Percentiles rank a stretch among this genome's conserved stretches.
These are phyloP conservation scores for Ustilago shanxiensis DNA, from an alignment of 1,284 basidiomycete genomes.

Conservation along the genomic window DNA sequence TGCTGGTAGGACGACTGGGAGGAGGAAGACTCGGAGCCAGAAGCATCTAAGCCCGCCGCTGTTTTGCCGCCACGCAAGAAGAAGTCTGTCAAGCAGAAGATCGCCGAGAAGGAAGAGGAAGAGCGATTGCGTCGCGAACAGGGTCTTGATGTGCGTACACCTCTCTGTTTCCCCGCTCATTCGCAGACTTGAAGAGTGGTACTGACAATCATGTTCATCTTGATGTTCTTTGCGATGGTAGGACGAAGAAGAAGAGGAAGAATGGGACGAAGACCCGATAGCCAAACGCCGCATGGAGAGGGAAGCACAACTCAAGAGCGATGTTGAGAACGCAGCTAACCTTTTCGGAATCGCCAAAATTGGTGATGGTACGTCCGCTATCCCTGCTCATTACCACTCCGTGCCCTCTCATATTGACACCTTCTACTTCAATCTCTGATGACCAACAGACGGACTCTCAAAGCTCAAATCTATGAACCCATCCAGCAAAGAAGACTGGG, in stretches of 20 bases:
- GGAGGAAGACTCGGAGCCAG: constrained; percentile 61
- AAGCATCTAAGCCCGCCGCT: constrained; percentile 38
- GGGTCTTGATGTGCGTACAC: constrained; percentile 41
- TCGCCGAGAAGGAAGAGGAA: constrained; percentile 65
- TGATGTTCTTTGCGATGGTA: neutral
- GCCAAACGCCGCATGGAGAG: constrained; percentile 50
- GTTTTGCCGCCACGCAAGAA: constrained; percentile 64
- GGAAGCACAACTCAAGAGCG: constrained; percentile 64
- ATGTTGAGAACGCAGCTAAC: constrained; percentile 67
- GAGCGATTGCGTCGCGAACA: constrained; percentile 51
- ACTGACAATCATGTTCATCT: neutral
- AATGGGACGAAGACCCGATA: constrained; percentile 60
- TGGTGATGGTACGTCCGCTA: constrained; percentile 27
- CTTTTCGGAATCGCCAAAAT: constrained; percentile 62
- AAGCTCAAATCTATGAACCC: constrained; percentile 53
- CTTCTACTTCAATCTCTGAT: neutral
- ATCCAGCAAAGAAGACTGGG: constrained; percentile 66
- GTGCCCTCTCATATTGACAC: neutral
- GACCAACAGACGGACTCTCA: constrained; percentile 17
- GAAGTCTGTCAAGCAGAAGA: constrained; percentile 66
- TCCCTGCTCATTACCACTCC: neutral
- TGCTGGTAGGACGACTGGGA: constrained; percentile 68
- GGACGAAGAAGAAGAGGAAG: constrained; percentile 33
- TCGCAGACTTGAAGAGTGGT: neutral
- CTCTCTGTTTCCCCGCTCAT: neutral